Base-by-base conservation (phyloP, 345 rosid species). In the Turnera subulata region DNA sequence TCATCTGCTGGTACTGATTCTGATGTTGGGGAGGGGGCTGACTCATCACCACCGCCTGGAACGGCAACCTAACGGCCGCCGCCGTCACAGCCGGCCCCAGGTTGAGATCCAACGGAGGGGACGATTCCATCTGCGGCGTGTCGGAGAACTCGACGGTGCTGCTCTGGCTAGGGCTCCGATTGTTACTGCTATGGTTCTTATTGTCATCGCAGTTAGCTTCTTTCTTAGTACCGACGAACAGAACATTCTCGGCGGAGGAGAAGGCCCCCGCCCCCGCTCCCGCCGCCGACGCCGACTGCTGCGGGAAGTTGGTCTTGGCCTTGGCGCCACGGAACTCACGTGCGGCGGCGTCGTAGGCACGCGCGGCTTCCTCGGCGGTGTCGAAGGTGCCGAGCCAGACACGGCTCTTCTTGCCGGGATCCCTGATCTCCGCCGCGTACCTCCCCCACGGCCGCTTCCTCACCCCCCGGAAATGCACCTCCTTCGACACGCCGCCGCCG, bases 351-450 rank as follows among this genome's bases (percentile, higher is more conserved):
- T 86, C 95, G 45, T 89, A 86, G 50, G 97, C 97, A 26, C 75
- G 75, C 13, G 97, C 97, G 2, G 97, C 97, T 13, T 70, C 86
- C 65, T 80, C 84, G 0, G 89, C 78, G 12, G 95, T 84, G 65
- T 89, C 95, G 55, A 82, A 89, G 33, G 97, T 84, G 1, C 97
- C 97, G 10, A 89, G 89, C 97, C 97, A 86, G 24, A 89, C 89
- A 3, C 95, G 86, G 52, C 71, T 67, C 61, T 78, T 84, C 60
- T 82, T 86, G 32, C 71, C 67, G 0, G 97, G 97, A 74, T 89
- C 88, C 68, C 97, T 72, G 53, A 89, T 89, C 79, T 89, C 97
- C 14, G 86, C 95, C 0, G 92, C 90, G 76, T 84, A 89, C 39
- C 92, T 73, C 0, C 97, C 97, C 95, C 92, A 84, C 14, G 90